A percentile compares a stretch with the other conserved stretches of the same genome.
Evolutionary conservation across 495 filamentous ascomycete genomes (phyloP).

Genomic region (Aspergillus sparsus): DNA sequence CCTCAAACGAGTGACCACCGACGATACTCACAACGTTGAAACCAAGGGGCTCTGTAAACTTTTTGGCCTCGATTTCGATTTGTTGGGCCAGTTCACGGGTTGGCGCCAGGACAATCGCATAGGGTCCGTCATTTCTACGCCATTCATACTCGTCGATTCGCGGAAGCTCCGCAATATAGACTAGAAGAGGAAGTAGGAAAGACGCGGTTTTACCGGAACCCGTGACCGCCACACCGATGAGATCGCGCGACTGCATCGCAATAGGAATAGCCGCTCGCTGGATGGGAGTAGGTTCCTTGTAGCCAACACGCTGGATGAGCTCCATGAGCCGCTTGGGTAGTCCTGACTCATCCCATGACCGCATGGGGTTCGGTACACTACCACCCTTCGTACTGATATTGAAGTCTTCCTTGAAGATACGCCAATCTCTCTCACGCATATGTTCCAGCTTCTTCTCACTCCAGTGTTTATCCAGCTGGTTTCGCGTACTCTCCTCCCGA

Average conservation of each 20-base stretch:
- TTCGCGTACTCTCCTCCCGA: conserved; percentile 73
- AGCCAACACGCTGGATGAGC: conserved; percentile 82
- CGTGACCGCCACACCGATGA: conserved; percentile 97
- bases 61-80: conserved; percentile 92
- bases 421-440: conserved; percentile 98
- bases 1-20: conserved; percentile 92
- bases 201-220: conserved; percentile 99
- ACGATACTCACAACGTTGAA: conserved; percentile 98
- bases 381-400: conserved; percentile 93
- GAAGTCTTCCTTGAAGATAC: conserved; percentile 99
- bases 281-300: conserved; percentile 89
- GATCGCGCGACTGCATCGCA: conserved; percentile 86
- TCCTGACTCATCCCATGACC: conserved; percentile 84
- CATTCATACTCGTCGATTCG: conserved; percentile 76
- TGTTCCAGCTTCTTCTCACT: conserved; percentile 92
- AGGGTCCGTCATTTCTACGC: conserved; percentile 90
- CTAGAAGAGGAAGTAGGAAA: conserved; percentile 90
- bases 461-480: conserved; percentile 87
- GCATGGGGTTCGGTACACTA: conserved; percentile 93
- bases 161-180: conserved; percentile 92
- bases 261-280: conserved; percentile 96
- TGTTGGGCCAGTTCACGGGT: conserved; percentile 99
- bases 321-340: conserved; percentile 80
- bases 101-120: conserved; percentile 92
- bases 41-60: conserved; percentile 87